These are phyloP conservation scores for Plasmodium chabaudi DNA, from an alignment of 169 alveolate genomes.

Conservation along the genomic window DNA sequence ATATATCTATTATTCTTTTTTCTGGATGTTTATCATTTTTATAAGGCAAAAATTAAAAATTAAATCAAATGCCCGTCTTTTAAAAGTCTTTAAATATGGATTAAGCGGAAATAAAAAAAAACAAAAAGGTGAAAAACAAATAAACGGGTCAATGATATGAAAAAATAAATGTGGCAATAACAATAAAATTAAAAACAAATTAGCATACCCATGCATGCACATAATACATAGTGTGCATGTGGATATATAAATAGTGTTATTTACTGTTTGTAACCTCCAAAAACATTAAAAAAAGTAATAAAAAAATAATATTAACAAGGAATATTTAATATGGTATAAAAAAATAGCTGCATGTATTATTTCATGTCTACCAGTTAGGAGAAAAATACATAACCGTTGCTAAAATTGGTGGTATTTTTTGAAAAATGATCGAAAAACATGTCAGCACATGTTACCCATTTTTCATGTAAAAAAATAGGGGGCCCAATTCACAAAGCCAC, in stretches of 20 bases:
- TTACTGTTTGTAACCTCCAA: no score
- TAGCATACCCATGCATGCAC: neutral
- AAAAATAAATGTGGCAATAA: slow-evolving; percentile 6
- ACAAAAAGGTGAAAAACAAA: slow-evolving; percentile 1
- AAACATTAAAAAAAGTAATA: no score
- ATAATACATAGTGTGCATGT: neutral
- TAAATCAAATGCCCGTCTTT: neutral
- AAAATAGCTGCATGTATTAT: no score
- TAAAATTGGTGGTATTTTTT: no score
- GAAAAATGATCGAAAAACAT: no score
- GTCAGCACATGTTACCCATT: slow-evolving; percentile 7
- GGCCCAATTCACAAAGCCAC: slow-evolving; percentile 96
- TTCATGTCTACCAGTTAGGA: no score
- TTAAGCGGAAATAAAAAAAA: slow-evolving; percentile 15
- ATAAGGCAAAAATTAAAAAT: slow-evolving; percentile 7
- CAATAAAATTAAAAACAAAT: slow-evolving; percentile 5
- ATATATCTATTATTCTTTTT: no score
- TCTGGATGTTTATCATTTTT: neutral
- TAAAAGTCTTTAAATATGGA: slow-evolving; percentile 7
- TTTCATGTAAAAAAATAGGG: slow-evolving; percentile 88
- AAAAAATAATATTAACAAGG: no score
- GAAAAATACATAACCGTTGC: no score
- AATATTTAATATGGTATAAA: no score
- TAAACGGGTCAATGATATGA: neutral
- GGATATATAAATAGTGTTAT: no score